Evolutionary conservation across 108 stramenopile species (phyloP).

Genomic region (Nitzschia sp.): DNA sequence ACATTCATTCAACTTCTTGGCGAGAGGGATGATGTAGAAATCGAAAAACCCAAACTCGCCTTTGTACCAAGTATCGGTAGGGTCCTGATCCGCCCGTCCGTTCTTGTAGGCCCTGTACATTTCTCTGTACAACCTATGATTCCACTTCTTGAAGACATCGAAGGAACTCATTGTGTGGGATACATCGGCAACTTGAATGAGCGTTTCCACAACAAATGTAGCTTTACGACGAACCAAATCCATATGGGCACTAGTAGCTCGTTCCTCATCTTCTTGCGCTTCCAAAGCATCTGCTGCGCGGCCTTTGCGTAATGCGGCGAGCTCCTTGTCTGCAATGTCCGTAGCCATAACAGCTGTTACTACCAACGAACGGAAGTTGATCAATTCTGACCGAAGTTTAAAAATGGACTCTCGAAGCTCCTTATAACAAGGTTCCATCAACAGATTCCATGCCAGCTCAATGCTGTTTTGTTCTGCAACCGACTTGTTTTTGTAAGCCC

Average conservation of each 20-base stretch:
- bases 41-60: conserved; percentile 46
- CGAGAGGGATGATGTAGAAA: conserved; percentile 47
- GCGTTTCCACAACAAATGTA: conserved; percentile 45
- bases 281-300: conserved; percentile 37
- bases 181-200: conserved; percentile 55
- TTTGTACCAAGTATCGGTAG: conserved; percentile 39
- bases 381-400: conserved; percentile 12
- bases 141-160: conserved; percentile 45
- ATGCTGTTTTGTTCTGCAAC: conserved; percentile 47
- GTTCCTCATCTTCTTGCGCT: background rate
- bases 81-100: conserved; percentile 36
- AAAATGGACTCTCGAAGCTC: conserved; percentile 36
- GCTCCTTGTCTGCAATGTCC: conserved; percentile 50
- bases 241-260: background rate
- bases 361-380: conserved; percentile 30
- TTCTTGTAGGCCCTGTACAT: conserved; percentile 36
- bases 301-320: conserved; percentile 30
- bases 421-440: conserved; percentile 42
- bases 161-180: conserved; percentile 54
- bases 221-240: conserved; percentile 32
- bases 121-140: conserved; percentile 42
- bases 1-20: conserved; percentile 46
- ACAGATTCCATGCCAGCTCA: conserved; percentile 36
- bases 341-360: conserved; percentile 42
- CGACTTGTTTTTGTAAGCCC: conserved; percentile 42